phyloP scores from a whole-genome alignment of 192 early-diverging fungal species.

The Rhizoclosmatium globosum region DNA sequence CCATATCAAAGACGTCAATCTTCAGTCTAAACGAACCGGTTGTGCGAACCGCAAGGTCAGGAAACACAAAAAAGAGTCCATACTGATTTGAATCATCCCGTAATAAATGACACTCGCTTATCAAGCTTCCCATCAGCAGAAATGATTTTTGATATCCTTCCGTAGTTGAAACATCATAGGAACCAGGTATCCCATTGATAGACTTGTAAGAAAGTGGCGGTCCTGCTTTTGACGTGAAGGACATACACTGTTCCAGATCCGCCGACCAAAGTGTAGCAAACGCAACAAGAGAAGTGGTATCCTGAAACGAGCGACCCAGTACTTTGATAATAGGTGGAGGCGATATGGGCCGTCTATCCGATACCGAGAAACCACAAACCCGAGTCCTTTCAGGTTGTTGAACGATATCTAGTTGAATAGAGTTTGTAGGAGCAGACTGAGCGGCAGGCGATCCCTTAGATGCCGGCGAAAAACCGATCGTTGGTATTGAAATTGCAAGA shows the following conservation, averaged over 20 bases:
- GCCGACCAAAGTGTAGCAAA: constrained; percentile 25
- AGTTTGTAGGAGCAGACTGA: no score
- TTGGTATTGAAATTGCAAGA: no score
- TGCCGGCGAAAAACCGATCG: no score
- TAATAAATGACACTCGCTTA: constrained; percentile 23
- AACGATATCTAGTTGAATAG: constrained; percentile 33
- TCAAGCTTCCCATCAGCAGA: constrained; percentile 40
- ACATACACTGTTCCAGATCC: background rate
- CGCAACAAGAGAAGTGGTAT: background rate
- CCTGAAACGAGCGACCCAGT: background rate
- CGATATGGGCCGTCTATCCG: constrained; percentile 15
- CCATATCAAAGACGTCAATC: constrained; percentile 40
- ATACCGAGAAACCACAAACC: constrained; percentile 53
- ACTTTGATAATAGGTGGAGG: constrained; percentile 17
- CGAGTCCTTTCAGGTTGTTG: constrained; percentile 52
- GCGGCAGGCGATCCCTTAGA: no score
- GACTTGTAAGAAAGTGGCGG: background rate
- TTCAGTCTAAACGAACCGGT: constrained; percentile 49
- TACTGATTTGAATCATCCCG: constrained; percentile 40
- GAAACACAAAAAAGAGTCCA: constrained; percentile 59
- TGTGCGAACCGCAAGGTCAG: constrained; percentile 53
- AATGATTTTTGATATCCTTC: constrained; percentile 5
- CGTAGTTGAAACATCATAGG: constrained; percentile 16
- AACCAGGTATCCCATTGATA: background rate
- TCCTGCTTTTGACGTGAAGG: constrained; percentile 7